A percentile compares a stretch with the other conserved stretches of the same genome.
Evolutionary conservation across 805 yeast genomes (phyloP).

Genomic region (Debaryomyces prosopidis): DNA sequence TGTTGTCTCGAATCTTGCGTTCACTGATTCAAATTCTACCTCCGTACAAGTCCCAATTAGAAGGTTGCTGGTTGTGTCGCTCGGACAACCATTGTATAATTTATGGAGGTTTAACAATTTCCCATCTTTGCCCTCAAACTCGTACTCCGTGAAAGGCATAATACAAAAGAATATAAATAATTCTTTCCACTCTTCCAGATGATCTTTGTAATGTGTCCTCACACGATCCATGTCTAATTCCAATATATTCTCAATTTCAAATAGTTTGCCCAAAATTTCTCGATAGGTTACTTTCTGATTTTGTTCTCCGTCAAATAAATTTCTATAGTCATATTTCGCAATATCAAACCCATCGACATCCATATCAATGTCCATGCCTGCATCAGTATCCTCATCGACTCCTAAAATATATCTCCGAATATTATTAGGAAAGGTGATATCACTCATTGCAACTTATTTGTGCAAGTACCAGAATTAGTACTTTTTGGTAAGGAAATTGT

Average conservation of each 20-base stretch:
- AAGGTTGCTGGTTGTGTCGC: neutral
- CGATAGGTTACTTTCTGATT: neutral
- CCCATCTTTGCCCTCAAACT: neutral
- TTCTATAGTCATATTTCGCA: neutral
- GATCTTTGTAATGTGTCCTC: neutral
- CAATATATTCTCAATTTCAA: neutral
- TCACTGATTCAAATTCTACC: neutral
- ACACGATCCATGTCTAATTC: neutral
- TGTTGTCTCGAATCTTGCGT: neutral
- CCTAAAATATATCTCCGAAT: neutral
- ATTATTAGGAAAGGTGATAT: neutral
- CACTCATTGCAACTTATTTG: neutral
- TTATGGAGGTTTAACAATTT: neutral
- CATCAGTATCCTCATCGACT: neutral
- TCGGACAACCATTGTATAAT: neutral
- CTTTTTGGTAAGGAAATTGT: neutral
- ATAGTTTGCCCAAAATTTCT: neutral
- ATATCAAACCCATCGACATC: neutral
- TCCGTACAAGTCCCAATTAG: neutral
- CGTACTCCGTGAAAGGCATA: neutral
- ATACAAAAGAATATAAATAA: neutral
- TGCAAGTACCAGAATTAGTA: neutral
- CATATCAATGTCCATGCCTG: no score
- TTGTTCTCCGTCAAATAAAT: neutral
- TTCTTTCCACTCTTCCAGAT: neutral